Evolutionary conservation across 352 stramenopile genomes (phyloP), one percentile per base, ranked within the genome.

Genomic region (Phytophthora pinifolia): DNA sequence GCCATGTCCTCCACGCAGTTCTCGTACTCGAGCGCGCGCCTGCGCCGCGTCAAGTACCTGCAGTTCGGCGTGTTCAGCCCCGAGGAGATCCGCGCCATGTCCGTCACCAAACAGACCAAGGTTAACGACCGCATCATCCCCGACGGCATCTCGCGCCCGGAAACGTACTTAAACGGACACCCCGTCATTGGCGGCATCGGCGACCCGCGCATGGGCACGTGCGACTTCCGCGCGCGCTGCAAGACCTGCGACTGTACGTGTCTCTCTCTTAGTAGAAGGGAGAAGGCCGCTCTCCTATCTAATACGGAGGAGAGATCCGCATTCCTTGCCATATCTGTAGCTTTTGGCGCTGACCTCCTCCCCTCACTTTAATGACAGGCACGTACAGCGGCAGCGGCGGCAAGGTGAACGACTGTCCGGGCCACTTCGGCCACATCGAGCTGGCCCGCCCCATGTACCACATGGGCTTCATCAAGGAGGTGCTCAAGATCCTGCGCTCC

Each of bases 381-480:
- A 95, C 84, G 14, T 97, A 97, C 76, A 95, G 86, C 51, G 87
- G 87, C 45, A 96, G 84, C 46, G 88, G 84, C 39, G 79, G 94
- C 48, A 96, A 98, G 46, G 95, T 98, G 63, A 97, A 98, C 55
- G 96, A 98, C 61, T 98, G 98, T 63, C 97, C 97, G 3, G 97
- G 98, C 45, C 98, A 99, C 72, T 99, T 99, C 76, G 98, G 98
- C 32, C 98, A 99, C 79, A 98, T 99, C 67, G 94, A 99, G 62
- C 71, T 99, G 30, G 94, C 96, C 38, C 67, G 88, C 10, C 95
- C 97, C 36, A 97, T 99, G 67, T 99, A 98, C 71, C 97, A 99
- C 74, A 79, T 98, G 62, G 97, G 97, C 9, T 99, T 99, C 65
- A 91, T 99, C 55, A 96, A 99, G 64, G 81, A 97, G 31, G 92